A percentile compares a stretch with the other conserved stretches of the same genome.
Evolutionary conservation across 2,329 filamentous ascomycete species (phyloP).

Genomic region (Amylocarpus encephaloides): DNA sequence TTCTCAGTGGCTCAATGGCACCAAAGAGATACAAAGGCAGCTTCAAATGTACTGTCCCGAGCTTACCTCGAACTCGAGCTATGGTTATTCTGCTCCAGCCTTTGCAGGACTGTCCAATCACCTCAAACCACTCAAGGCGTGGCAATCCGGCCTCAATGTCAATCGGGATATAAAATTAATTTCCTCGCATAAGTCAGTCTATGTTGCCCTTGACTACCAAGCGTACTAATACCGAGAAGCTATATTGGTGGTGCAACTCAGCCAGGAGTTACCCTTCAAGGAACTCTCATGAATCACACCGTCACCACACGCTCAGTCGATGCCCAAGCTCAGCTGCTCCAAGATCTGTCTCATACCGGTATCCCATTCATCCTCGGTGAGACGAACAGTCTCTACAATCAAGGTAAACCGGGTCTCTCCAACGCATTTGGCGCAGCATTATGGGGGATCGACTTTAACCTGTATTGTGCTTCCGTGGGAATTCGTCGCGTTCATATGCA

Average conservation of each 20-base stretch:
- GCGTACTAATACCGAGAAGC: conserved; percentile 33
- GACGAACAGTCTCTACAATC: conserved; percentile 55
- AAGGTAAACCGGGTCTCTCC: conserved; percentile 54
- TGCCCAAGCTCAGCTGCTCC: conserved; percentile 30
- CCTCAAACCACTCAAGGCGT: conserved; percentile 44
- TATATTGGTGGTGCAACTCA: conserved; percentile 55
- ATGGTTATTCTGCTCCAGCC: conserved; percentile 51
- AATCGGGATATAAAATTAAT: conserved; percentile 46
- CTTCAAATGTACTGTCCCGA: conserved; percentile 46
- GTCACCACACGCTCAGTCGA: conserved; percentile 43
- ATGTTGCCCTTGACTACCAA: background rate
- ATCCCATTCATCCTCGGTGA: conserved; percentile 34
- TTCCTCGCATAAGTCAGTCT: conserved; percentile 53
- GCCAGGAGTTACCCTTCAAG: conserved; percentile 56
- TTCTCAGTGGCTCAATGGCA: conserved; percentile 51
- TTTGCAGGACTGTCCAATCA: conserved; percentile 47
- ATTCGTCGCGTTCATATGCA: conserved; percentile 58
- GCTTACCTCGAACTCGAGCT: conserved; percentile 35
- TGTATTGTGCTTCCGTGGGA: conserved; percentile 49
- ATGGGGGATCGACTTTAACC: conserved; percentile 57
- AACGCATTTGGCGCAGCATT: conserved; percentile 61
- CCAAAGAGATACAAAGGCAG: conserved; percentile 40
- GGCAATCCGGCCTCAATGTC: conserved; percentile 46
- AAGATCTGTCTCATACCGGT: conserved; percentile 32
- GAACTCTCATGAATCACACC: conserved; percentile 58